Evolutionary conservation across 495 filamentous ascomycete species (phyloP), one percentile per base, ranked within the genome.

Genomic region (Neurospora discreta): DNA sequence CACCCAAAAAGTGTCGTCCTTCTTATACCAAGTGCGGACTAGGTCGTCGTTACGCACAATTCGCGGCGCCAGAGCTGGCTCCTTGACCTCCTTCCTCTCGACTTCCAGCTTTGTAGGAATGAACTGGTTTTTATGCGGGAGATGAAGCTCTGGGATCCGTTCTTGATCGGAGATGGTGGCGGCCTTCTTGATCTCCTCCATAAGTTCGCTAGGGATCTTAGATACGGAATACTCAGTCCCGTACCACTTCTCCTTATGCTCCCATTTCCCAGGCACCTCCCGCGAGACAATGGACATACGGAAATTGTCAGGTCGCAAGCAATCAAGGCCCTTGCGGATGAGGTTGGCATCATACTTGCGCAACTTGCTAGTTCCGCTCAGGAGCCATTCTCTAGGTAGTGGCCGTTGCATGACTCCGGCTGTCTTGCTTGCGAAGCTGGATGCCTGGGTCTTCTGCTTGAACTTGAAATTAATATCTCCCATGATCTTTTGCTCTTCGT

Each of bases 1-100:
- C 5, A 99, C 95, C 95, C 95, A 99, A 82, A 98, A 99, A 0
- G 89, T 92, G 76, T 99, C 95, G 75, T 99, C 95, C 81, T 98
- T 98, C 86, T 99, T 99, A 82, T 88, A 98, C 95, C 95, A 99
- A n/a, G 92, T 89, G 39, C 95, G 89, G 3, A 91, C 89, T 9
- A 89, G 82, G 23, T 91, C 87, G 74, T 97, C 95, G 76, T 96
- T 93, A 73, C 95, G 90, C 72, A 99, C 91, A 41, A 99, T 87
- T 76, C 90, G 91, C 1, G 95, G 95, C 18, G 89, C 85, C 71
- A 91, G 88, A 5, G 88, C 82, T 15, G 93, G 91, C 76, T 91
- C 87, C 68, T 89, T 84, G 30, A 93, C 87, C 42, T 95, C 93
- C 80, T 93, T 97, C 83, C 94, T 97, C 80, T 98, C 94, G 1